Evolutionary conservation across 2,329 filamentous ascomycete species (phyloP).

Genomic region (Aspergillus novofumigatus): DNA sequence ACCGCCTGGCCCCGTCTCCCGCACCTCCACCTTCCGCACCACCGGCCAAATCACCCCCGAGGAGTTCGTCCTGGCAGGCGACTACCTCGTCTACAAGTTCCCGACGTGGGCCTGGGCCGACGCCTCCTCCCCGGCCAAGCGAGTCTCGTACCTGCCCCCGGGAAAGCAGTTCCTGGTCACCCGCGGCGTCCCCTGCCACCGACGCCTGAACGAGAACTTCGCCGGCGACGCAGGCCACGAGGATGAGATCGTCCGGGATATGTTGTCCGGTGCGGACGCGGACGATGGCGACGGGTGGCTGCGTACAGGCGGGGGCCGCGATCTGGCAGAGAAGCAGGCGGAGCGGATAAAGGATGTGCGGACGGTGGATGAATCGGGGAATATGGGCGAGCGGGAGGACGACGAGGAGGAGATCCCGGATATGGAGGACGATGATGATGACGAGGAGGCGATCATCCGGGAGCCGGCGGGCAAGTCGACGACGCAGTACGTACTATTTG

Average conservation of each 20-base stretch:
- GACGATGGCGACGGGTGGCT: constrained; percentile 91
- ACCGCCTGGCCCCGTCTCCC: constrained; percentile 81
- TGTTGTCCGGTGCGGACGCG: constrained; percentile 63
- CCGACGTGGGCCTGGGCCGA: constrained; percentile 97
- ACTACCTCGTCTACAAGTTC: constrained; percentile 99
- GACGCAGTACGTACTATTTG: constrained; percentile 46
- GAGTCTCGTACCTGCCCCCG: constrained; percentile 73
- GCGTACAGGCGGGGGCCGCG: constrained; percentile 70
- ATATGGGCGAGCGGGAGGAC: constrained; percentile 69
- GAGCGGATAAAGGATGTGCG: constrained; percentile 75
- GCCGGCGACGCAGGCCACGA: constrained; percentile 82
- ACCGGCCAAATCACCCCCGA: constrained; percentile 96
- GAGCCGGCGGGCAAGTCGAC: constrained; percentile 54
- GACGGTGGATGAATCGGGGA: constrained; percentile 84
- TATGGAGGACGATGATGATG: constrained; percentile 95
- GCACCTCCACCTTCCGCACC: constrained; percentile 87
- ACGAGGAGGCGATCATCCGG: constrained; percentile 90
- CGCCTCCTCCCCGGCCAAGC: constrained; percentile 73
- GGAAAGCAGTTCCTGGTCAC: constrained; percentile 96
- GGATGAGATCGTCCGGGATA: constrained; percentile 79
- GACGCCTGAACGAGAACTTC: constrained; percentile 88
- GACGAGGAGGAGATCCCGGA: constrained; percentile 77
- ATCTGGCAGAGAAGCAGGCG: constrained; percentile 63
- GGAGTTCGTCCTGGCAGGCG: constrained; percentile 91
- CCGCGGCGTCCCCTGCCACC: constrained; percentile 87